Evolutionary conservation across 1,139 yeast species (phyloP), one percentile per base, ranked within the genome.

Genomic region (Groenewaldozyma sp.): DNA sequence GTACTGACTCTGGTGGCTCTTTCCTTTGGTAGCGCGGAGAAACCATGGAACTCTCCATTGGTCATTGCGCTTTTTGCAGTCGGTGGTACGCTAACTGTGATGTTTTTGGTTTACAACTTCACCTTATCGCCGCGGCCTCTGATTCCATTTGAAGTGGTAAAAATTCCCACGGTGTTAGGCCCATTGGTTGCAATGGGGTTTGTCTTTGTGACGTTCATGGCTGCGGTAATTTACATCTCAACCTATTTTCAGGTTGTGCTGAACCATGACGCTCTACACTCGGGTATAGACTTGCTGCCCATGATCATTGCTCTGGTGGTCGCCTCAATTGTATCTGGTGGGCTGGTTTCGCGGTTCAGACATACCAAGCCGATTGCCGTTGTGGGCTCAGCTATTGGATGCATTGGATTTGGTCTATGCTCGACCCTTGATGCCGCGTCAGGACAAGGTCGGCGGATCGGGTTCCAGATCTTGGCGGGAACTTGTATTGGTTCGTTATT

Each of bases 241-340:
- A 60, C 73, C 18, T 75, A 71, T 51, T 75, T 74, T 54, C 80
- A 76, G 54, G 70, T 73, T 17, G 65, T 70, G 24, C 62, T 60
- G 40, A 59, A 64, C 39, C 65, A 64, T 24, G 49, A 64, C n/a
- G 71, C 83, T 1, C 68, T 73, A 62, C 62, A 66, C 40, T 71
- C 82, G 1, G 82, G 83, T 22, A 60, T 76, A 28, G 70, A 71
- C 46, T 53, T 75, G 46, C 56, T 78, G 20, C 78, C 82, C 0
- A 49, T 68, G 44, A 65, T 77, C 27, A 53, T 78, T 19, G 58
- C 77, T 1, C 68, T 74, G 5, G 65, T 78, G 2, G 32, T 75
- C 2, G 46, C 73, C 1, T 67, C 77, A 1, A 55, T 71, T 1
- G 32, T 55, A 7, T 60, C 67, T 31, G 82, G 81, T 16, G 44